These are phyloP conservation scores for Rhodotorula toruloides DNA, from an alignment of 768 basidiomycete species.

Conservation along the genomic window DNA sequence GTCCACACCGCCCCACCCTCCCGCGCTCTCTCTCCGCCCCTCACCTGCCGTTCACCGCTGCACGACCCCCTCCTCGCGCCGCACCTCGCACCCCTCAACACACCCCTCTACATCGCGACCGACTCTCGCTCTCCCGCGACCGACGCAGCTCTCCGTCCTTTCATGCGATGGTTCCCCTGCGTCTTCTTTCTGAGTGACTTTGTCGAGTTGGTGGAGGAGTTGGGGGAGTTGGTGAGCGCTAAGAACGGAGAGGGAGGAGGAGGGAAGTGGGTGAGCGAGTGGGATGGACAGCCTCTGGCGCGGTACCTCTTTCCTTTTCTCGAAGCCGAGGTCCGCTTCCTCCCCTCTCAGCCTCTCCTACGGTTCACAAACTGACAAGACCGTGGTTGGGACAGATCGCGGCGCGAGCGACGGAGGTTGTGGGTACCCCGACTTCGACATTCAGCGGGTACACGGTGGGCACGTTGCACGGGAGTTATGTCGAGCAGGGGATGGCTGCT, in stretches of 20 bases:
- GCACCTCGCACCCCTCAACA: constrained; percentile 50
- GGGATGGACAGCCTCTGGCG: constrained; percentile 10
- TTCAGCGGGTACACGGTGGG: constrained; percentile 8
- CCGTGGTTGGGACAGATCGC: not conserved
- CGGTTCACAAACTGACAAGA: not conserved
- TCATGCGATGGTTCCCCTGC: constrained; percentile 61
- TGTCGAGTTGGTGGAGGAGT: not conserved
- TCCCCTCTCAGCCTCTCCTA: too few species aligned
- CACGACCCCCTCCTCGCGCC: not conserved
- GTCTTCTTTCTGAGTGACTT: constrained; percentile 59
- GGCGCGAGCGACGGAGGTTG: constrained; percentile 8
- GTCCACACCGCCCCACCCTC: not conserved
- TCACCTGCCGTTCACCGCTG: constrained; percentile 26
- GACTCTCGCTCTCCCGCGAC: constrained; percentile 52
- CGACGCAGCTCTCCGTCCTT: constrained; percentile 51
- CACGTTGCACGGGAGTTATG: constrained; percentile 17
- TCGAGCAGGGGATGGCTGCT: not conserved
- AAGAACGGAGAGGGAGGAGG: not conserved
- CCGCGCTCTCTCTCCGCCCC: constrained; percentile 5
- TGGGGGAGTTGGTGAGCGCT: not conserved
- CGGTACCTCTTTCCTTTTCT: constrained; percentile 21
- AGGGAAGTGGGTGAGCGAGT: constrained; percentile 18
- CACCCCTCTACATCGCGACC: constrained; percentile 63
- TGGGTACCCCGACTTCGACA: constrained; percentile 18
- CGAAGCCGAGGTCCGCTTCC: constrained; percentile 23